Conservation (phyloP, 2,329 filamentous ascomycete species). For the Hysterium pulicare region DNA sequence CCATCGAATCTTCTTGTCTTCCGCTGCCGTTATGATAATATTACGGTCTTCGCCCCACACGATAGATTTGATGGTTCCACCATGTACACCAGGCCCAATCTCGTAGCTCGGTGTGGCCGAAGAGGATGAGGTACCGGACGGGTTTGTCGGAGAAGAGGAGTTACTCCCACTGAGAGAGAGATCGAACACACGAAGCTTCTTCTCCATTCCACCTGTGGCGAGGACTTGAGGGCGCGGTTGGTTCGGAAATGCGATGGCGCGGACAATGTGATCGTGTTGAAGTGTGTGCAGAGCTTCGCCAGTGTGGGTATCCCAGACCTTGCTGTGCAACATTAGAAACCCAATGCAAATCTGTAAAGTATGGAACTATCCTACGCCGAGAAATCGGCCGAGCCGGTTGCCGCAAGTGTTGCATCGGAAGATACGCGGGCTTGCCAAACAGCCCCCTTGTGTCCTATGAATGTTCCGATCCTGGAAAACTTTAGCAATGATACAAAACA, state of each 20-base stretch:
- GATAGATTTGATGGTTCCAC: slow-evolving; percentile 89
- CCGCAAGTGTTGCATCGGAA: slow-evolving; percentile 80
- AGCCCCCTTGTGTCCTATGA: slow-evolving; percentile 95
- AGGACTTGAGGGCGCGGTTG: slow-evolving; percentile 75
- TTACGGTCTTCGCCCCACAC: slow-evolving; percentile 90
- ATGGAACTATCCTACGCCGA: slow-evolving; percentile 63
- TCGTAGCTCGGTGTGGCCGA: slow-evolving; percentile 69
- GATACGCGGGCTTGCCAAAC: slow-evolving; percentile 95
- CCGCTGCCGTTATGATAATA: slow-evolving; percentile 82
- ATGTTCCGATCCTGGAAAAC: slow-evolving; percentile 75
- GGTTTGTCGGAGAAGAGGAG: slow-evolving; percentile 17
- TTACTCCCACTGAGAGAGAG: slow-evolving; percentile 56
- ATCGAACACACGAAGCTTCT: slow-evolving; percentile 93
- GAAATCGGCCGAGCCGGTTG: slow-evolving; percentile 94
- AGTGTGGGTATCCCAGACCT: slow-evolving; percentile 95
- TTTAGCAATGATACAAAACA: slow-evolving; percentile 1
- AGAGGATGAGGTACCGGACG: slow-evolving; percentile 28
- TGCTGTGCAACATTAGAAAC: slow-evolving; percentile 53
- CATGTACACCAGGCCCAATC: slow-evolving; percentile 80
- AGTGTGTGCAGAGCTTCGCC: slow-evolving; percentile 85
- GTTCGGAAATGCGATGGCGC: slow-evolving; percentile 78
- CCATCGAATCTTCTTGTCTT: slow-evolving; percentile 91
- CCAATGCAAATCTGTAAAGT: neutral
- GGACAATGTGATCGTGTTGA: slow-evolving; percentile 91
- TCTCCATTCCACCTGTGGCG: slow-evolving; percentile 92